A percentile compares a stretch with the other conserved stretches of the same genome.
These are phyloP conservation scores for Mycena epipterygia DNA, from an alignment of 768 basidiomycete genomes.

Conservation along the genomic window DNA sequence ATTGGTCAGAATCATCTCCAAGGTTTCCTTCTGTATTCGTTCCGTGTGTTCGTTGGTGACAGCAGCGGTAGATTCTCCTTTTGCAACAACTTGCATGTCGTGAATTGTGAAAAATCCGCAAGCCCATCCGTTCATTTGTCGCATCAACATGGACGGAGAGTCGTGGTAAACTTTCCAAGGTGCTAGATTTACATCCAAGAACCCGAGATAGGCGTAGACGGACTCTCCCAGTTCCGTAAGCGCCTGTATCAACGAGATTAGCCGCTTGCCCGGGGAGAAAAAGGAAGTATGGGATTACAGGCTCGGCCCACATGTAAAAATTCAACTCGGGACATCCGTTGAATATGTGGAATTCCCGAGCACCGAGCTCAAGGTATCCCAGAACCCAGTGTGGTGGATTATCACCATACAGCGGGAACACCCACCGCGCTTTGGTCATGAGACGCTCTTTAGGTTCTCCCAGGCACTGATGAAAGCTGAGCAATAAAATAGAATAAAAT, in stretches of 20 bases:
- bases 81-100: neutral
- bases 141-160: neutral
- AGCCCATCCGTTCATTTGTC: conserved; percentile 19
- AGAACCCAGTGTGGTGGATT: conserved; percentile 15
- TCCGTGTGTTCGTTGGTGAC: neutral
- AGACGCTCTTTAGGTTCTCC: neutral
- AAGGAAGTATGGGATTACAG: neutral
- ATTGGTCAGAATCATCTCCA: neutral
- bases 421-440: conserved; percentile 11
- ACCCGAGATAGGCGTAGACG: neutral
- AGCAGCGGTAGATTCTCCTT: neutral
- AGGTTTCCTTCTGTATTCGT: neutral
- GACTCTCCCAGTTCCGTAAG: conserved; percentile 2
- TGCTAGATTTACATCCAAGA: neutral
- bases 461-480: neutral
- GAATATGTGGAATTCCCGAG: conserved; percentile 8
- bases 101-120: conserved; percentile 23
- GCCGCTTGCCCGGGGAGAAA: neutral
- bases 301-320: conserved; percentile 8
- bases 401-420: conserved; percentile 9
- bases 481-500: neutral
- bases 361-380: conserved; percentile 4
- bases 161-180: neutral
- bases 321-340: conserved; percentile 7
- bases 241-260: neutral